Evolutionary conservation across 495 filamentous ascomycete species (phyloP), one percentile per base, ranked within the genome.

Genomic region (Glutinoglossum americanum): DNA sequence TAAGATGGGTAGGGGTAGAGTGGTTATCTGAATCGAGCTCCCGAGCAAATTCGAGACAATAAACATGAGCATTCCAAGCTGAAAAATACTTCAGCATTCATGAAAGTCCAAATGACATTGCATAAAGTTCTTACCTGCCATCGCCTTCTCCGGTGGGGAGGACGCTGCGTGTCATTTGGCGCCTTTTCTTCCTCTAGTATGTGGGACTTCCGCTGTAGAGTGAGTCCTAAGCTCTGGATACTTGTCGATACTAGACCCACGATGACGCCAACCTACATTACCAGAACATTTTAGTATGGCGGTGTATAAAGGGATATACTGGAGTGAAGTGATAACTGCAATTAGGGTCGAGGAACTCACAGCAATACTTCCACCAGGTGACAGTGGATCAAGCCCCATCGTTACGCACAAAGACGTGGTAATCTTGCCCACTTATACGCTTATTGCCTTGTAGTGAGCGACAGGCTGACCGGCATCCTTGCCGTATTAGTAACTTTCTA

Each of bases 151-250:
- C 83, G 80, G 69, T 95, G 89, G 4, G 93, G 87, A 32, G 92
- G 92, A 62, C 92, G 74, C 61, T 86, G 80, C 45, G 79, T 67
- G 69, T 89, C 80, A 66, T 87, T 80, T 1, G 84, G 80, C 39
- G 76, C 77, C 70, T 94, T 94, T 71, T 90, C 87, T 71, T 97
- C 92, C 73, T 99, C 92, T 62, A 96, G 80, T 57, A 99, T 81
- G 73, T 99, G 92, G 58, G 90, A 96, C 69, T 99, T 99, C 67
- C 92, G 86, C 72, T 99, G 92, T 23, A 97, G 78, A n/a, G 92
- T 99, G 61, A 99, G 78, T 62, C 92, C 92, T 63, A 99, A 73
- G 66, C 87, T 93, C 67, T 99, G 92, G 21, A 97, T 76, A 64
- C 87, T 88, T 51, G 92, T 94, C 60, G 89, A 95, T 57, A 94